phyloP scores from a whole-genome alignment of 345 rosid species.

The Melaleuca alternifolia region DNA sequence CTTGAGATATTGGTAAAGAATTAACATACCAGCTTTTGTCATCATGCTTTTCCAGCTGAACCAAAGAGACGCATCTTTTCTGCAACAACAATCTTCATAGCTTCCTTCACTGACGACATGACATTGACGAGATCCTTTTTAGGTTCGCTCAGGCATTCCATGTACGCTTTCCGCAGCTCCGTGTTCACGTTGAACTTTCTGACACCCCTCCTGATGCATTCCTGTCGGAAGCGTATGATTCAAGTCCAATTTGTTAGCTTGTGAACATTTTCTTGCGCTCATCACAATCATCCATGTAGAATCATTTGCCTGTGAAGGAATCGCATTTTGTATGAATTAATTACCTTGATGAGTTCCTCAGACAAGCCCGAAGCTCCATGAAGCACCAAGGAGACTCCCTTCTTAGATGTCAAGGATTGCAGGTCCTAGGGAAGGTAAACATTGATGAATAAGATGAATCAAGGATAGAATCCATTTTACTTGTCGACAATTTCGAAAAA shows the following conservation, averaged over 20 bases:
- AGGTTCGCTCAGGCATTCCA: constrained; percentile 45
- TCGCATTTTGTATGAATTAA: neutral
- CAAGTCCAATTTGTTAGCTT: neutral
- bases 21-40: neutral
- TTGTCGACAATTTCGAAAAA: neutral
- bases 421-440: constrained; percentile 34
- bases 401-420: constrained; percentile 51
- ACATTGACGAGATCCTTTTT: constrained; percentile 64
- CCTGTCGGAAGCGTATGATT: constrained; percentile 25
- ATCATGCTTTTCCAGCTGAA: constrained; percentile 76
- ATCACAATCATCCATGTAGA: neutral
- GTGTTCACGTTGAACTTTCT: constrained; percentile 93
- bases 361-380: constrained; percentile 98
- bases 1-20: neutral
- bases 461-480: neutral
- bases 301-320: neutral
- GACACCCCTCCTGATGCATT: constrained; percentile 62
- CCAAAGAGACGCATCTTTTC: constrained; percentile 88
- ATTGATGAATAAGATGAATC: neutral
- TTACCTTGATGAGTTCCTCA: constrained; percentile 60
- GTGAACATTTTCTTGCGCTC: neutral
- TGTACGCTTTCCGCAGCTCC: constrained; percentile 73
- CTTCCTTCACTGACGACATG: constrained; percentile 65
- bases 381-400: constrained; percentile 72
- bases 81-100: constrained; percentile 70